Conservation (phyloP, 257 asterid genomes). For the Nicotiana tabacum region DNA sequence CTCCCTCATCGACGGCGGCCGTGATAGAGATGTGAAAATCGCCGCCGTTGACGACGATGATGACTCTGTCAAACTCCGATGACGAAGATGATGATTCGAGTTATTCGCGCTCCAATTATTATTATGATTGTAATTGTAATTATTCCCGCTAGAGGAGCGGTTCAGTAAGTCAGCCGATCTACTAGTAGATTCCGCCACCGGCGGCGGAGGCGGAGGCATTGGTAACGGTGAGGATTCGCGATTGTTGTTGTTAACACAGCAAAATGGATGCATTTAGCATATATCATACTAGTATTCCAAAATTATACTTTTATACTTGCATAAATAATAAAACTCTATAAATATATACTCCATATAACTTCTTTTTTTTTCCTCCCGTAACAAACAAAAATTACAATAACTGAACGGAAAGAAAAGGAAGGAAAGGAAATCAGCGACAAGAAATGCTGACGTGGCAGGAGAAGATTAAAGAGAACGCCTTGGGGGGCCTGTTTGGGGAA, state of each 20-base stretch:
- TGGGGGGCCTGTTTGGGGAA: background rate
- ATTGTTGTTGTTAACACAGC: constrained; percentile 37
- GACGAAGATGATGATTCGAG: background rate
- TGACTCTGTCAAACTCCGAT: constrained; percentile 14
- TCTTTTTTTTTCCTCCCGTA: background rate
- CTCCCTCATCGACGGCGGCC: constrained; percentile 18
- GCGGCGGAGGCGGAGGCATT: constrained; percentile 28
- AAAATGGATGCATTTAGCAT: constrained; percentile 44
- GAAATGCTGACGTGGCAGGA: background rate
- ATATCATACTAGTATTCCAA: background rate
- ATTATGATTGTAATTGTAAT: constrained; percentile 21
- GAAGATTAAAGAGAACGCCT: background rate
- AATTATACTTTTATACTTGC: background rate
- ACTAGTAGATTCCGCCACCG: constrained; percentile 24
- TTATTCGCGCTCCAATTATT: background rate
- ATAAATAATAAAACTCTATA: background rate
- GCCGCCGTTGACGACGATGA: constrained; percentile 5
- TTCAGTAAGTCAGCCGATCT: constrained; percentile 20
- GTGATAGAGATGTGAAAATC: constrained; percentile 13
- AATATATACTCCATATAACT: background rate
- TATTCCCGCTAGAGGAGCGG: constrained; percentile 30
- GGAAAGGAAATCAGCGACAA: background rate
- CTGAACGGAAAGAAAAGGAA: background rate
- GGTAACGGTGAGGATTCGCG: constrained; percentile 12
- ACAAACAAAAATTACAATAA: background rate